Conservation (phyloP, 129 eudicot genomes). For the Ambrosia artemisiifolia region DNA sequence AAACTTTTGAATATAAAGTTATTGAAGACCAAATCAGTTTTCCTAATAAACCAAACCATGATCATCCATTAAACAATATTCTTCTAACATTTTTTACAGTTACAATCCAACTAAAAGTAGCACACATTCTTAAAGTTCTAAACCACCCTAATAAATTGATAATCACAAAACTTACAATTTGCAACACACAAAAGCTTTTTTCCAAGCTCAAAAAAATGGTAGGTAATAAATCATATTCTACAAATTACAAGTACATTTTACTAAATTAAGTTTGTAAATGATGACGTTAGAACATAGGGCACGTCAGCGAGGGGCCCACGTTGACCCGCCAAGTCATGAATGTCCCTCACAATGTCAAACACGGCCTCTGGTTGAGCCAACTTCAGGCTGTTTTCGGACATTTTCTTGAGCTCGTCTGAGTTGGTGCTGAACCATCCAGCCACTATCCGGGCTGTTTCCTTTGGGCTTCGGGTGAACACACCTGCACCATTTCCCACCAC, state of each 20-base stretch:
- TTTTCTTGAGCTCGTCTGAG: conserved; percentile 58
- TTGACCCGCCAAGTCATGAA: conserved; percentile 76
- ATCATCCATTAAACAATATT: not conserved
- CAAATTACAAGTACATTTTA: conserved; percentile 12
- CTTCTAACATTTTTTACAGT: not conserved
- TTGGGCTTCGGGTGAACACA: conserved; percentile 74
- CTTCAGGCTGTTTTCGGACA: conserved; percentile 79
- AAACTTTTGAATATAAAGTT: not conserved
- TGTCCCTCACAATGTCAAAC: conserved; percentile 92
- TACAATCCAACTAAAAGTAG: not conserved
- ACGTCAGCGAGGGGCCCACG: conserved; percentile 66
- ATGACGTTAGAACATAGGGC: conserved; percentile 63
- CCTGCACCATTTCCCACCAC: conserved; percentile 98
- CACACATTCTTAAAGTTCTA: conserved; percentile 8
- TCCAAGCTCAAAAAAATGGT: conserved; percentile 23
- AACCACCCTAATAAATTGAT: not conserved
- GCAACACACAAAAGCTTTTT: conserved; percentile 20
- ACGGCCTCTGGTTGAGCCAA: conserved; percentile 94
- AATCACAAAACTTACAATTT: conserved; percentile 14
- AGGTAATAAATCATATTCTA: conserved; percentile 14
- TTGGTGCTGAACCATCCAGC: conserved; percentile 94
- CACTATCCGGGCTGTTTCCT: conserved; percentile 69
- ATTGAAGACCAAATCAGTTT: not conserved
- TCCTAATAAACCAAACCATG: not conserved
- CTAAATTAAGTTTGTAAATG: conserved; percentile 68